Conservation (phyloP, 2,329 filamentous ascomycete genomes). For the Pestalotiopsis fici region DNA sequence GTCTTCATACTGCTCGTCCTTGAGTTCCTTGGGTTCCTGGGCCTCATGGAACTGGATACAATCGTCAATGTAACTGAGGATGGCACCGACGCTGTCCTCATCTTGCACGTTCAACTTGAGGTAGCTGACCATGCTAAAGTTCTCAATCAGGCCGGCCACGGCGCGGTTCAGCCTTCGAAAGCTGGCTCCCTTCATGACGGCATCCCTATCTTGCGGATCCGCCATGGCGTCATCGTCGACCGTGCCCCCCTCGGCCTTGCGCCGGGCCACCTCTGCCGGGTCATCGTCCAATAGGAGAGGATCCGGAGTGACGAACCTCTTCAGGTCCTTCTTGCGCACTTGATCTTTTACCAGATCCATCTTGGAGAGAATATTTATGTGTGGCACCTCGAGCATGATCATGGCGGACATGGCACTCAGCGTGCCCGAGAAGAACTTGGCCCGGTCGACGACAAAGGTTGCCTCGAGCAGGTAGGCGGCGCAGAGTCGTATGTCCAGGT, state of each 20-base stretch:
- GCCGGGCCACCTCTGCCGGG: conserved; percentile 53
- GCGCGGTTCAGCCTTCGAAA: conserved; percentile 85
- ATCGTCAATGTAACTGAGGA: conserved; percentile 57
- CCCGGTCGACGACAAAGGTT: conserved; percentile 91
- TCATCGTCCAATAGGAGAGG: conserved; percentile 80
- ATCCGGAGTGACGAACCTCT: conserved; percentile 88
- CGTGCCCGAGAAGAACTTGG: conserved; percentile 96
- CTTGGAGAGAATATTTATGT: conserved; percentile 95
- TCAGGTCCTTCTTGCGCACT: conserved; percentile 83
- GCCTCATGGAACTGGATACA: conserved; percentile 42
- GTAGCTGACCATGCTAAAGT: conserved; percentile 97
- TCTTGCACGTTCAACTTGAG: conserved; percentile 86
- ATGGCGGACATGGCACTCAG: conserved; percentile 97
- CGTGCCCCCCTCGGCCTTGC: conserved; percentile 33
- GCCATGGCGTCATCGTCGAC: conserved; percentile 53
- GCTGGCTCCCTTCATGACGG: conserved; percentile 77
- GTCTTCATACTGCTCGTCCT: conserved; percentile 31
- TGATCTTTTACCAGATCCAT: conserved; percentile 96
- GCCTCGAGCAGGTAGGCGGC: conserved; percentile 94
- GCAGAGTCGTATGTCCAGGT: conserved; percentile 87
- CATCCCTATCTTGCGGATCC: conserved; percentile 66
- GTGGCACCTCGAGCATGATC: conserved; percentile 96
- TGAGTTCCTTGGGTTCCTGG: conserved; percentile 33
- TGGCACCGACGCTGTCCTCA: conserved; percentile 82
- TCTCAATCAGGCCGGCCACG: conserved; percentile 89